Evolutionary conservation across 2,329 filamentous ascomycete species (phyloP), one percentile per base, ranked within the genome.

Genomic region (Venturiaceae sp.): DNA sequence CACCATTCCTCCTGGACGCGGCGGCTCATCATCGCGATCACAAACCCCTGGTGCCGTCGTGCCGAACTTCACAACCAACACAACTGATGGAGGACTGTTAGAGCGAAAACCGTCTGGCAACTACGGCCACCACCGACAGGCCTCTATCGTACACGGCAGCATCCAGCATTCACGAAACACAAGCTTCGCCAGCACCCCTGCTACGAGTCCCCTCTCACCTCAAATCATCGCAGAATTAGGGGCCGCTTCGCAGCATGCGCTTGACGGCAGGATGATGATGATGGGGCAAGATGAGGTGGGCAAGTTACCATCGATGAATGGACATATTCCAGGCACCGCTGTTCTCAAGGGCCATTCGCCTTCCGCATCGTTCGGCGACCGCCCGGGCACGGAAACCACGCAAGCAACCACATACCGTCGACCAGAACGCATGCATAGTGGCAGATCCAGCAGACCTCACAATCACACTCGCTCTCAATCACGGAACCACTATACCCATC

Each of bases 121-220:
- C 16, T 86, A 97, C 78, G 90, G 89, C 60, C 92, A 99, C 72
- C 91, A 97, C 74, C 86, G 94, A 58, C 91, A 99, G 75, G 95
- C 92, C 0, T 97, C 92, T 53, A 96, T 97, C 66, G 92, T 97
- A 59, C 90, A 97, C 83, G 92, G 94, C 67, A 41, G 32, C 23
- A 86, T 95, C 64, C 92, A 96, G 71, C 94, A 99, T 73, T 87
- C 82, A 59, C 77, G 92, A 74, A 95, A 95, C 80, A 88, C 91
- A 66, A 96, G 92, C 75, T 84, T 87, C 67, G 84, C 85, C 63
- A 91, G 89, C 69, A 84, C 88, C 59, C 83, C 87, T 36, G 86
- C 78, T 46, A 75, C 87, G 30, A 95, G 88, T 71, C 92, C 92
- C 60, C 78, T 96, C 66, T 95, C 90, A 72, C 90, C 91, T 58